Evolutionary conservation across 2,329 filamentous ascomycete genomes (phyloP).

Genomic region (Alternaria rosae): DNA sequence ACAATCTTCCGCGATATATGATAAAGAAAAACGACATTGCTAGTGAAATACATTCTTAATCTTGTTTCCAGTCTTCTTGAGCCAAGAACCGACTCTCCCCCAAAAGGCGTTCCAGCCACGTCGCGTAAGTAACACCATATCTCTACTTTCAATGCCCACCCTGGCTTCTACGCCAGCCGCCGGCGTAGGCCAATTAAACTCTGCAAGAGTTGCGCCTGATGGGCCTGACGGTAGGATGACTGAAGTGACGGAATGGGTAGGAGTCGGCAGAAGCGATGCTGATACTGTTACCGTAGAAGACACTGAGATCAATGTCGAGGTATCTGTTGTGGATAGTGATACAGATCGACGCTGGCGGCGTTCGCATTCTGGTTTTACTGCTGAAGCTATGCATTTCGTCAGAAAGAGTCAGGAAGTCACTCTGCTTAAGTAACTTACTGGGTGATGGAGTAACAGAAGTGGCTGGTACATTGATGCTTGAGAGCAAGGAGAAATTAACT

Average conservation of each 20-base stretch:
- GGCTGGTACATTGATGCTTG: neutral
- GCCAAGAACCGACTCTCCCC: neutral
- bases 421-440: neutral
- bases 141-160: neutral
- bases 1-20: neutral
- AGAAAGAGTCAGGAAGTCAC: neutral
- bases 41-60: neutral
- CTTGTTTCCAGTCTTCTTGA: neutral
- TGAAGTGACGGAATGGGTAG: neutral
- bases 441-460: neutral
- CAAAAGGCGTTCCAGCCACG: neutral
- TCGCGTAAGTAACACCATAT: neutral
- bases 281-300: neutral
- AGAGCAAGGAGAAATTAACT: neutral
- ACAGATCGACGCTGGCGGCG: neutral
- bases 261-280: neutral
- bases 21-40: neutral
- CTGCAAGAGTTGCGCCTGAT: neutral
- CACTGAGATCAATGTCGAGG: neutral
- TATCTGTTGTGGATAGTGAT: neutral
- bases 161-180: neutral
- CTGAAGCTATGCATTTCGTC: neutral
- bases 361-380: neutral
- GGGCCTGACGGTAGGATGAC: neutral
- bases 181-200: neutral